phyloP scores from a whole-genome alignment of 108 stramenopile species.

The Cyclotella atomus region DNA sequence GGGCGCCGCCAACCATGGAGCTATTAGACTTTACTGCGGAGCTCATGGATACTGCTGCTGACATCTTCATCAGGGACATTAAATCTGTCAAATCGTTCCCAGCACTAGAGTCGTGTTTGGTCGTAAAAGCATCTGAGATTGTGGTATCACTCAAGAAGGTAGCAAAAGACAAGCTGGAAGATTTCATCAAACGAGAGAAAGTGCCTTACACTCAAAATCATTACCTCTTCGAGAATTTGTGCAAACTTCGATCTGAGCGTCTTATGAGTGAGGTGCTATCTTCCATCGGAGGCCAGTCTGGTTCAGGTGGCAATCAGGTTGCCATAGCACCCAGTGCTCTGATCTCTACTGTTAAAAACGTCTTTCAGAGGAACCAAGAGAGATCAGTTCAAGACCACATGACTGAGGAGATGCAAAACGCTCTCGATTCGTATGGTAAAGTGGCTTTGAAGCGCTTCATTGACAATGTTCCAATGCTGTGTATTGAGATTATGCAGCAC shows the following conservation, averaged over 20 bases:
- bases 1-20: constrained; percentile 51
- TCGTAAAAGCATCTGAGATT: constrained; percentile 21
- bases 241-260: constrained; percentile 49
- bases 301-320: constrained; percentile 15
- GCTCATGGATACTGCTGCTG: constrained; percentile 33
- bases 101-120: constrained; percentile 19
- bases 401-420: constrained; percentile 76
- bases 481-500: constrained; percentile 41
- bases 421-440: constrained; percentile 63
- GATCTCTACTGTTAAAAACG: constrained; percentile 50
- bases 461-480: constrained; percentile 77
- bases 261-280: constrained; percentile 59
- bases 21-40: constrained; percentile 37
- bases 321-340: constrained; percentile 51
- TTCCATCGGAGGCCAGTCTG: not conserved
- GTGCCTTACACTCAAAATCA: constrained; percentile 72
- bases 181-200: constrained; percentile 59
- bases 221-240: constrained; percentile 61
- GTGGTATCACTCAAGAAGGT: constrained; percentile 37
- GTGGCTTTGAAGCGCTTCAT: constrained; percentile 70
- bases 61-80: constrained; percentile 39
- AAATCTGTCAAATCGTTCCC: constrained; percentile 35
- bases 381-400: constrained; percentile 58
- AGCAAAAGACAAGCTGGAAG: constrained; percentile 41
- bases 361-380: constrained; percentile 59